These are phyloP conservation scores for Dissoconium aciculare DNA, from an alignment of 2,329 filamentous ascomycete species.

Conservation along the genomic window DNA sequence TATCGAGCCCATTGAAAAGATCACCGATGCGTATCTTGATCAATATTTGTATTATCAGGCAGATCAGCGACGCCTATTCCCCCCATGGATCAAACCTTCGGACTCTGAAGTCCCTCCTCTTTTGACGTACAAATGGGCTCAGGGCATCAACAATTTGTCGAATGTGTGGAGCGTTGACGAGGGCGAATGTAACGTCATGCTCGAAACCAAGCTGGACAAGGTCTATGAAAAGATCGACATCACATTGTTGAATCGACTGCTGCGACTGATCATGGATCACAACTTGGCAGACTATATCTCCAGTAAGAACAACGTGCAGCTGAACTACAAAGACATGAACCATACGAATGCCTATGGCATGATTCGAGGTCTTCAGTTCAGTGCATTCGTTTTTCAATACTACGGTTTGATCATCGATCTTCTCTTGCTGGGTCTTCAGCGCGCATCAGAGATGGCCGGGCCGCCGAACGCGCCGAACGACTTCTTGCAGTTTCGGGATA, in stretches of 20 bases:
- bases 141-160: constrained; percentile 95
- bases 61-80: constrained; percentile 91
- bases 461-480: constrained; percentile 90
- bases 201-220: constrained; percentile 96
- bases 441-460: constrained; percentile 94
- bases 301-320: constrained; percentile 96
- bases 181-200: constrained; percentile 96
- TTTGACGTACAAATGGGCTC: constrained; percentile 95
- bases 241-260: constrained; percentile 80
- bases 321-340: constrained; percentile 99
- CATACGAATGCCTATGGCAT: constrained; percentile 98
- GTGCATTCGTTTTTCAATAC: constrained; percentile 97
- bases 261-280: constrained; percentile 97
- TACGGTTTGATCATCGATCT: constrained; percentile 93
- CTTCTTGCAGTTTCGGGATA: constrained; percentile 91
- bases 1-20: constrained; percentile 98
- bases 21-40: constrained; percentile 94
- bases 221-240: constrained; percentile 99
- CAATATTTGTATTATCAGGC: constrained; percentile 99
- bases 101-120: constrained; percentile 94
- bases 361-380: constrained; percentile 96
- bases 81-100: constrained; percentile 97
- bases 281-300: constrained; percentile 98
- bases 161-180: constrained; percentile 89
- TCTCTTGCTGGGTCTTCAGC: constrained; percentile 77